Evolutionary conservation across 179 eudicot species (phyloP).

Genomic region (Heliamphora pulchella): DNA sequence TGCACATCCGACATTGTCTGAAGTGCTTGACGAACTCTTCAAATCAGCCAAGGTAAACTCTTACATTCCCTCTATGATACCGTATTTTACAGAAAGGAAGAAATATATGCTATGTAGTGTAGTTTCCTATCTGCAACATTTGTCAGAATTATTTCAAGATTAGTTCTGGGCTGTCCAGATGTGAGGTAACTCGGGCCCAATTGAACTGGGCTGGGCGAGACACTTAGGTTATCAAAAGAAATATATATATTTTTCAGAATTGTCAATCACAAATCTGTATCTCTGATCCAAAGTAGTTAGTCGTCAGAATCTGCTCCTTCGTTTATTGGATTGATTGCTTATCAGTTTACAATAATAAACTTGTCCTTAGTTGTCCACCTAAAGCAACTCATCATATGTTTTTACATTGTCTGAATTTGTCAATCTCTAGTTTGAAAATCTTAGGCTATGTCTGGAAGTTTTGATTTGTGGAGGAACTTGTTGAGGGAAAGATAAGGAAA

Average conservation of each 20-base stretch:
- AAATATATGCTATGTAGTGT: neutral
- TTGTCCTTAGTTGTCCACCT: neutral
- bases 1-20: conserved; percentile 98
- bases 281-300: neutral
- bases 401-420: neutral
- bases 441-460: neutral
- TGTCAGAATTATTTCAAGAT: neutral
- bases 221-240: no score
- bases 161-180: no score
- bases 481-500: neutral
- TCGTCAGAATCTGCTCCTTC: neutral
- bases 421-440: conserved; percentile 5
- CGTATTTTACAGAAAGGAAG: neutral
- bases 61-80: neutral
- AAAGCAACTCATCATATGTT: neutral
- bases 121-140: neutral
- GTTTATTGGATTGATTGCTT: conserved; percentile 1
- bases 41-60: conserved; percentile 80
- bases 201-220: no score
- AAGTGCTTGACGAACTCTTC: conserved; percentile 93
- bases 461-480: neutral
- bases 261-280: neutral
- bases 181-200: no score
- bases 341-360: neutral
- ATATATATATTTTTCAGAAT: neutral